phyloP scores from a whole-genome alignment of 148 eudicot species.

The Chenopodium quinoa region DNA sequence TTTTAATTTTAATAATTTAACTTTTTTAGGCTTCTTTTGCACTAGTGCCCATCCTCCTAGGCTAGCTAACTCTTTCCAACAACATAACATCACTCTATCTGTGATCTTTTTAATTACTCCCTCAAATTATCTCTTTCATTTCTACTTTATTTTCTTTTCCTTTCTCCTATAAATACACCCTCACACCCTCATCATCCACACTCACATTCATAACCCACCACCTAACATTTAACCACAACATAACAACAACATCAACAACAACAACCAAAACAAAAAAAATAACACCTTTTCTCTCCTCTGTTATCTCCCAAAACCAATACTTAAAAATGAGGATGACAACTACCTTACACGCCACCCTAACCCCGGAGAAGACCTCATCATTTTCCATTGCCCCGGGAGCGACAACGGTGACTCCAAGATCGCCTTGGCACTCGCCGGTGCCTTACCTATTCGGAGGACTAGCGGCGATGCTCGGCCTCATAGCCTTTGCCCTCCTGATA shows the following conservation, averaged over 20 bases:
- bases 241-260: not conserved
- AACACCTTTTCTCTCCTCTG: not conserved
- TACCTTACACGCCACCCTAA: conserved; percentile 8
- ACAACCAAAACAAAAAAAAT: not conserved
- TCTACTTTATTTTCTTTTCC: not conserved
- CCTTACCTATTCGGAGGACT: conserved; percentile 80
- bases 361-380: conserved; percentile 18
- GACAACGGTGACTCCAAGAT: conserved; percentile 10
- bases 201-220: not conserved
- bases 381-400: conserved; percentile 10
- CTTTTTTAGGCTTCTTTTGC: not conserved
- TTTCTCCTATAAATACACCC: conserved; percentile 27
- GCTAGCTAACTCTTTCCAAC: conserved; percentile 21
- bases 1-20: not conserved
- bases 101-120: conserved; percentile 16
- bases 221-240: conserved; percentile 4
- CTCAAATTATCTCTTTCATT: not conserved
- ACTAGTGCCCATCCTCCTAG: not conserved
- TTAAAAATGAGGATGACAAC: conserved; percentile 22
- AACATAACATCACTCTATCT: conserved; percentile 18
- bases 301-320: too few species aligned
- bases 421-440: conserved; percentile 83
- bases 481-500: conserved; percentile 72
- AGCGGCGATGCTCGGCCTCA: conserved; percentile 77
- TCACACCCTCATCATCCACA: not conserved